Evolutionary conservation across 2,329 filamentous ascomycete species (phyloP).

Genomic region (Xylaria sp.): DNA sequence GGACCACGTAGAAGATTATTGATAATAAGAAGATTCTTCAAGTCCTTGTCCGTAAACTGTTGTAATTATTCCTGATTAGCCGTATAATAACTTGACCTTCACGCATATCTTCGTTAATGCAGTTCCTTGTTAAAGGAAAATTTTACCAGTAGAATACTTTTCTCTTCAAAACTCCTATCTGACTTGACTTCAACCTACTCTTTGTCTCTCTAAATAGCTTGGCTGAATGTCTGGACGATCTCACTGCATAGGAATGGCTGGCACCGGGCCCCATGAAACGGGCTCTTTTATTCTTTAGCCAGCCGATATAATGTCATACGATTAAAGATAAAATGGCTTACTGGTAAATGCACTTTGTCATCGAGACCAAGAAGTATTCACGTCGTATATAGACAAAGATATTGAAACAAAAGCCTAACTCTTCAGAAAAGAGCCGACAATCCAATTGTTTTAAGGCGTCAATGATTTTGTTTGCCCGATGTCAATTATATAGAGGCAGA

Average conservation of each 20-base stretch:
- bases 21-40: neutral
- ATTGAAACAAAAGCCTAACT: no score
- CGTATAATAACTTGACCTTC: neutral
- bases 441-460: neutral
- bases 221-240: neutral
- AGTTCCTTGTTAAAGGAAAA: neutral
- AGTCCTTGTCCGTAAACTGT: neutral
- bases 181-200: neutral
- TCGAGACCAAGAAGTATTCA: neutral
- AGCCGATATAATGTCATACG: neutral
- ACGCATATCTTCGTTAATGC: neutral
- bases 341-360: neutral
- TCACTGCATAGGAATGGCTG: neutral
- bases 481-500: neutral
- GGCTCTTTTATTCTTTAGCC: neutral
- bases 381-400: neutral
- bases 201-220: neutral
- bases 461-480: neutral
- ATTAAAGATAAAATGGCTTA: neutral
- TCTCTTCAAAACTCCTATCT: neutral
- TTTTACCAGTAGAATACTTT: neutral
- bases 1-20: neutral
- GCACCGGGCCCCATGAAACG: neutral
- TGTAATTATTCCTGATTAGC: neutral
- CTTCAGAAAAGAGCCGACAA: neutral